Percentiles rank a stretch among this genome's conserved stretches.
Evolutionary conservation across 2,329 filamentous ascomycete species (phyloP).

Genomic region (Colletotrichum chlorophyti): DNA sequence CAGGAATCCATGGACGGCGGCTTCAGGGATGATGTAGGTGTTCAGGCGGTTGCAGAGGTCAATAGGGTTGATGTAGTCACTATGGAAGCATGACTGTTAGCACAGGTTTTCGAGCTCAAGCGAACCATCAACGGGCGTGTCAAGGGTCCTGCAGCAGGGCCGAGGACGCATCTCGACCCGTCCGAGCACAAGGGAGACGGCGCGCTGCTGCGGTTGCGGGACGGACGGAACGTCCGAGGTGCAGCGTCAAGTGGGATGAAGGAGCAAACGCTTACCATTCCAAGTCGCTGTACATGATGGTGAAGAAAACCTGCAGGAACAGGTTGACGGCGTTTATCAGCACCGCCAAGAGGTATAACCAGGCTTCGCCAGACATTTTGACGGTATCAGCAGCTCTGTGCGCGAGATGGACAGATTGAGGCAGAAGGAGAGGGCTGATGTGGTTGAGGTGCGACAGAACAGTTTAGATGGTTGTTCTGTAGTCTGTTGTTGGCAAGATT

Average conservation of each 20-base stretch:
- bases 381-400: constrained; percentile 27
- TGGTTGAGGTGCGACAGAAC: not conserved
- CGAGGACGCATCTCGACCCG: not conserved
- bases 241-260: too few species aligned
- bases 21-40: constrained; percentile 99
- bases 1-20: constrained; percentile 94
- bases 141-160: not conserved
- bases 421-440: constrained; percentile 1
- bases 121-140: too few species aligned
- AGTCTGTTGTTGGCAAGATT: constrained; percentile 10
- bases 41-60: constrained; percentile 99
- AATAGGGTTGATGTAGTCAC: constrained; percentile 99
- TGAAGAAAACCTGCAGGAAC: constrained; percentile 99
- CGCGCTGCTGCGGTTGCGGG: not conserved
- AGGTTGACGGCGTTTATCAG: constrained; percentile 99
- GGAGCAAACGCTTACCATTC: constrained; percentile 79
- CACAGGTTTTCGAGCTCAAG: constrained; percentile 13
- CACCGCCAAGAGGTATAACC: constrained; percentile 97
- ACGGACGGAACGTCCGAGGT: too few species aligned
- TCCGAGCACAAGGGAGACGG: not conserved
- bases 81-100: constrained; percentile 48
- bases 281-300: constrained; percentile 99
- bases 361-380: constrained; percentile 94
- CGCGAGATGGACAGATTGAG: constrained; percentile 11
- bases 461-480: not conserved